Percentiles rank a stretch among this genome's conserved stretches.
These are phyloP conservation scores for Annulohypoxylon bovei DNA, from an alignment of 495 filamentous ascomycete genomes.

Conservation along the genomic window DNA sequence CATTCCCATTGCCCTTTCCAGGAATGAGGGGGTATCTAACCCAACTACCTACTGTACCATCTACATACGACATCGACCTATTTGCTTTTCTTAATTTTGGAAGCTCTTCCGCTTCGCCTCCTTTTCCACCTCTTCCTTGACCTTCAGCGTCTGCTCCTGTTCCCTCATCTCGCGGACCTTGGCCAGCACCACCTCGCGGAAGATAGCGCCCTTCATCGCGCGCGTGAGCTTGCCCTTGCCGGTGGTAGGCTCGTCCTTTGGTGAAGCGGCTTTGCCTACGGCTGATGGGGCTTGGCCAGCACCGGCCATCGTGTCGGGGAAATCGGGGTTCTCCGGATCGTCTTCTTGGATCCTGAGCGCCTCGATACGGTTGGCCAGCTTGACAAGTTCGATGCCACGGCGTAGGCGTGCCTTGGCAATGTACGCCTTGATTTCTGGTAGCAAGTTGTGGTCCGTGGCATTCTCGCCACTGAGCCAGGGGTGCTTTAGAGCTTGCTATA, in stretches of 20 bases:
- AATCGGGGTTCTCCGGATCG: constrained; percentile 72
- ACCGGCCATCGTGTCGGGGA: constrained; percentile 70
- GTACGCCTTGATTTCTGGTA: constrained; percentile 96
- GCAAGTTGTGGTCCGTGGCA: constrained; percentile 92
- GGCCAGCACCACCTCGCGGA: constrained; percentile 95
- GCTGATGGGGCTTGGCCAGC: constrained; percentile 50
- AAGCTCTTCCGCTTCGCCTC: constrained; percentile 58
- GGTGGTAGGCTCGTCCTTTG: constrained; percentile 32
- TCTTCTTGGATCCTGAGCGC: constrained; percentile 96
- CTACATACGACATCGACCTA: neutral
- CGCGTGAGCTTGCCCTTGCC: constrained; percentile 76
- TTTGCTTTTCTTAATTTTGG: constrained; percentile 34
- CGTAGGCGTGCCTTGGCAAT: constrained; percentile 89
- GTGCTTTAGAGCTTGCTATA: constrained; percentile 80
- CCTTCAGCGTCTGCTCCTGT: constrained; percentile 75
- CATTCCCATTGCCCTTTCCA: constrained; percentile 15
- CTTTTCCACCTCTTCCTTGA: constrained; percentile 65
- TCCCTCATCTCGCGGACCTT: constrained; percentile 96
- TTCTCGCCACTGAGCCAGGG: constrained; percentile 90
- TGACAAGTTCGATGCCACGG: constrained; percentile 96
- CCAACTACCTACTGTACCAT: neutral
- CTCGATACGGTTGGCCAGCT: constrained; percentile 96
- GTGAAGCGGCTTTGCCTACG: constrained; percentile 31
- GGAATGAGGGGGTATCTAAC: constrained; percentile 24
- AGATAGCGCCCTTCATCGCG: constrained; percentile 88